Conservation (phyloP, 208 protist species). For the Leishmania lainsoni region DNA sequence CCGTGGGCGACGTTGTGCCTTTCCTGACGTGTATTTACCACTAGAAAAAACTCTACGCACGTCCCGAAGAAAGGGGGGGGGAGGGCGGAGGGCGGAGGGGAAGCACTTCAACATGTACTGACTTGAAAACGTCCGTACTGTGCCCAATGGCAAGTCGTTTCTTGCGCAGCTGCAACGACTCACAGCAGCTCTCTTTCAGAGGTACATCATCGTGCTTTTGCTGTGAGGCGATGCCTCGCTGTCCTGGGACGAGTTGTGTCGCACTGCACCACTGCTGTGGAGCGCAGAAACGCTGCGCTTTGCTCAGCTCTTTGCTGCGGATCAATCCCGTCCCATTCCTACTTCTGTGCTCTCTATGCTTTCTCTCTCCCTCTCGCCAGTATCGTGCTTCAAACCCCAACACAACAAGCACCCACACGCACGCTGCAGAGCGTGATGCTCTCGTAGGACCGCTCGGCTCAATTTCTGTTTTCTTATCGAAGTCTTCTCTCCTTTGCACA, state of each 20-base stretch:
- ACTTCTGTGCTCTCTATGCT: not conserved
- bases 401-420: not conserved
- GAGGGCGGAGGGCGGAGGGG: not conserved
- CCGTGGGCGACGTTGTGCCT: not conserved
- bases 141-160: not conserved
- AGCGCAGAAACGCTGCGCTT: not conserved
- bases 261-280: not conserved
- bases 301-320: not conserved
- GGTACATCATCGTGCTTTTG: not conserved
- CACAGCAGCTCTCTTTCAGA: not conserved
- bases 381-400: not conserved
- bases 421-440: not conserved
- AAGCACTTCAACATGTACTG: not conserved
- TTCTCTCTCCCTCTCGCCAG: not conserved
- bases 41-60: not conserved
- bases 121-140: not conserved
- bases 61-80: not conserved
- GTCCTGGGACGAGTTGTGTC: slow-evolving; percentile 1
- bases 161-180: not conserved
- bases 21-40: not conserved
- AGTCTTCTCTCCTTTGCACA: no score
- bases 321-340: not conserved
- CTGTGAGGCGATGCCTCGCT: not conserved
- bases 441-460: not conserved
- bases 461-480: not conserved